Conservation (phyloP, 2,329 filamentous ascomycete genomes). For the Tetracladium maxilliforme region DNA sequence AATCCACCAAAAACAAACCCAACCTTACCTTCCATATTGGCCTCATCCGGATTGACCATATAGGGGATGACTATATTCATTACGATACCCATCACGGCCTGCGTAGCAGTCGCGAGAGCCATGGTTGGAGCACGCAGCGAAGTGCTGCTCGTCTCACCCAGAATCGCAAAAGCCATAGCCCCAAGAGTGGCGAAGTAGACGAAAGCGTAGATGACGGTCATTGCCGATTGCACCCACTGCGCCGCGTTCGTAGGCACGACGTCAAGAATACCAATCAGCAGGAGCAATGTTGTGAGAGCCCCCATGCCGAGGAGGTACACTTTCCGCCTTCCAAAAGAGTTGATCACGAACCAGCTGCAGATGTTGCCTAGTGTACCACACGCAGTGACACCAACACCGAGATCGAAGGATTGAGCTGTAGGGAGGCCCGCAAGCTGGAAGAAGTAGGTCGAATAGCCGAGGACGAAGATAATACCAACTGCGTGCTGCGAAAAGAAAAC, state of each 20-base stretch:
- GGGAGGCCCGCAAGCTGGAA: conserved; percentile 25
- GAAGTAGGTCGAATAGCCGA: conserved; percentile 29
- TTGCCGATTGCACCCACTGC: conserved; percentile 18
- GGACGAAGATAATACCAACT: conserved; percentile 21
- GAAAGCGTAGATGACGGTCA: conserved; percentile 21
- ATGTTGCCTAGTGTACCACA: conserved; percentile 20
- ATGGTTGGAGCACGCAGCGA: conserved; percentile 21
- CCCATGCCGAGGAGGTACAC: neutral
- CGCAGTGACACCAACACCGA: conserved; percentile 20
- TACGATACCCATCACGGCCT: conserved; percentile 20
- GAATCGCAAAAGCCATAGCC: conserved; percentile 21
- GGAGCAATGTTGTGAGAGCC: conserved; percentile 4
- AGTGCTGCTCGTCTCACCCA: conserved; percentile 20
- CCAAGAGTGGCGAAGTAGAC: conserved; percentile 23
- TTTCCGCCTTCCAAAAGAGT: conserved; percentile 2
- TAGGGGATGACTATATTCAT: conserved; percentile 23
- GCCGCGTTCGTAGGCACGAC: conserved; percentile 16
- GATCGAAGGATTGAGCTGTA: conserved; percentile 18
- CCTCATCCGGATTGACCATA: conserved; percentile 21
- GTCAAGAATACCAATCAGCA: conserved; percentile 24
- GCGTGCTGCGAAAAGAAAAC: conserved; percentile 26
- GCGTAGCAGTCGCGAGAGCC: conserved; percentile 20
- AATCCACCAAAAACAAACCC: conserved; percentile 18
- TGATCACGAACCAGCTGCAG: conserved; percentile 1
- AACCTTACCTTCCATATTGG: conserved; percentile 16